Base-by-base conservation (phyloP, 2,329 filamentous ascomycete genomes). In the Aspergillus tanneri region DNA sequence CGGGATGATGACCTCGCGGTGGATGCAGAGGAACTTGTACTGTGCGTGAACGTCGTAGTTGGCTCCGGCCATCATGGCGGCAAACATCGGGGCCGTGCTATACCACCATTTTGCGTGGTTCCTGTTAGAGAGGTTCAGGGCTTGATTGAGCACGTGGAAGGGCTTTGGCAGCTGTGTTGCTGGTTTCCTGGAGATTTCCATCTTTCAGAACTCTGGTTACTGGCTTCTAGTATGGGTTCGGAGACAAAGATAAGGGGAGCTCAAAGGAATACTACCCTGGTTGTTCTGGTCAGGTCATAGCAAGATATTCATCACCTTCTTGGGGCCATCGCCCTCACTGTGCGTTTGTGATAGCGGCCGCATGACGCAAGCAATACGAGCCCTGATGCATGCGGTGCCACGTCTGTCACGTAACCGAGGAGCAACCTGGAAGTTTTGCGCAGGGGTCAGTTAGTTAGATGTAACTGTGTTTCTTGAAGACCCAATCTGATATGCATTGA, bases 81-180 rank as follows among this genome's bases (percentile, higher is more conserved):
- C 48, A 10, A 54, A 47, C 37, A 54, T 51, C 2, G 48, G 52
- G 5, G 36, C 52, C 1, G 46, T 46, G 30, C 49, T 48, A 19
- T 49, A 42, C 52, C 52, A 54, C 51, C 51, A 54, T 22, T 43
- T 27, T 8, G 6, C 23, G 10, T 54, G 37, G 46, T 54, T 45
- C 16, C 27, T 11, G 7, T 16, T 36, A 2, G 44, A 21, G 18
- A 46, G 36, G 19, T 37, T 32, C 25, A 44, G 23, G 37, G 19
- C 21, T 21, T 34, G 5, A 21, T 40, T 49, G 14, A 49, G 46
- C 3, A 39, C 14, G 6, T 24, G 22, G 35, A 44, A 42, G 9
- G 28, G 44, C 36, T 39, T 22, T 19, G 36, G 19, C n/a, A 34
- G 28, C 24, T 30, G 16, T 25, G 22, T 9, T 25, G 37, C 7